Evolutionary conservation across 2,329 filamentous ascomycete genomes (phyloP), one percentile per base, ranked within the genome.

Genomic region (Beauveria medogensis): DNA sequence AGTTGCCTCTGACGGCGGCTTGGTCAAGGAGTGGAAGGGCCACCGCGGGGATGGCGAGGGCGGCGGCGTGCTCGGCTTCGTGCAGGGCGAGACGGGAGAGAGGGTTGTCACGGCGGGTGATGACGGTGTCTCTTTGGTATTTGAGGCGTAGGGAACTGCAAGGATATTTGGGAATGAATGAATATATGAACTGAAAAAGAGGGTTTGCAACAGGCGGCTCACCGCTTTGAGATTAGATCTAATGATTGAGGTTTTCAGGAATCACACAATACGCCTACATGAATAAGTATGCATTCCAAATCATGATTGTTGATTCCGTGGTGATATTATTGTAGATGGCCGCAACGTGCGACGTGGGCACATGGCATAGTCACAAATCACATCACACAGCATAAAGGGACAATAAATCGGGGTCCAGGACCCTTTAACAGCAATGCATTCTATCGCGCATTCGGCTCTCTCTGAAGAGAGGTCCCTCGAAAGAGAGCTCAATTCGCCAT

Each of bases 101-200:
- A 81, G 86, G 65, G 79, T 97, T 54, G 82, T 96, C 5, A 97
- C 94, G 6, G 94, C 92, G 2, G 94, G 94, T 26, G 94, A 99
- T 75, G 94, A 99, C 71, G 82, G 84, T 7, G 73, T 90, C 28
- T 78, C 84, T 30, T 72, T 91, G 68, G 83, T 91, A 1, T 91
- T 90, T 71, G 84, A 88, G 71, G 78, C 80, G 47, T 82, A 72
- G 68, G 24, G 3, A 37, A 20, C 26, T 14, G 43, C 40, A n/a
- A 34, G 41, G 28, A 22, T 7, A 9, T 50, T 50, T 40, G 9
- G 24, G 50, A n/a, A 4, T 5, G 30, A 41, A 54, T 54, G 52
- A 54, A 41, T 43, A 43, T 40, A 55, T 55, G 40, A 55, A 55
- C 14, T 28, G 16, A 46, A 55, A 44, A 26, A 24, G 24, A 28